Base-by-base conservation (phyloP, 192 early-diverging fungal genomes). In the Thamnidium elegans region DNA sequence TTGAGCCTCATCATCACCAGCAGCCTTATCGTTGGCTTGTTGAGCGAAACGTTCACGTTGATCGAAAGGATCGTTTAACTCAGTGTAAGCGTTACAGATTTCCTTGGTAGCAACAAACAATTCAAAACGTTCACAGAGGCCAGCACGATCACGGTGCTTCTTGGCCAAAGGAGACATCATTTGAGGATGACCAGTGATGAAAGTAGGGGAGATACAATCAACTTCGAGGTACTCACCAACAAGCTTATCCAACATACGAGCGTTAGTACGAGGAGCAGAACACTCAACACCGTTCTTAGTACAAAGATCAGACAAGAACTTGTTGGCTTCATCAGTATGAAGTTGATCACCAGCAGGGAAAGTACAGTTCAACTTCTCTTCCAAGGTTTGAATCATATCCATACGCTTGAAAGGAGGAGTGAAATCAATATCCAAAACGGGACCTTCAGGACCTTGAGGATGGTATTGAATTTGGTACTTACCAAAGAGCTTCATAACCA, bases 131-230 rank as follows among this genome's bases (percentile, higher is more conserved):
- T 99, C 96, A 84, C 93, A 96, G 39, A 99, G 81, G 43, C 97
- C 97, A 44, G 89, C 80, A 53, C 81, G 82, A 36, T 85, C 84
- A 62, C 97, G 91, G 73, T 99, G 96, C 60, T 88, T 88, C 89
- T 99, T 99, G 77, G 97, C 96, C 42, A 99, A 79, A 32, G 97
- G 97, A 52, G 94, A 96, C 97, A 99, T 99, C 89, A 99, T 94
- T 81, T 91, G 88, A 44, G 97, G 97, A 73, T 99, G 97, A 63
- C 95, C 92, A 73, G 79, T 91, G 71, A 99, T 98, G 80, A 98
- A 99, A 47, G 94, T 90, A 15, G 97, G 97, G 70, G 67, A 87
- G 70, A 86, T 86, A 56, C 88, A 91, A 68, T 89, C 78, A 52
- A 88, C 82, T 73, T 92, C 90, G 58, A 93, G 73, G 68, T 82